Conservation (phyloP, 2,329 filamentous ascomycete species). For the Aspergillus pseudoglaucus region DNA sequence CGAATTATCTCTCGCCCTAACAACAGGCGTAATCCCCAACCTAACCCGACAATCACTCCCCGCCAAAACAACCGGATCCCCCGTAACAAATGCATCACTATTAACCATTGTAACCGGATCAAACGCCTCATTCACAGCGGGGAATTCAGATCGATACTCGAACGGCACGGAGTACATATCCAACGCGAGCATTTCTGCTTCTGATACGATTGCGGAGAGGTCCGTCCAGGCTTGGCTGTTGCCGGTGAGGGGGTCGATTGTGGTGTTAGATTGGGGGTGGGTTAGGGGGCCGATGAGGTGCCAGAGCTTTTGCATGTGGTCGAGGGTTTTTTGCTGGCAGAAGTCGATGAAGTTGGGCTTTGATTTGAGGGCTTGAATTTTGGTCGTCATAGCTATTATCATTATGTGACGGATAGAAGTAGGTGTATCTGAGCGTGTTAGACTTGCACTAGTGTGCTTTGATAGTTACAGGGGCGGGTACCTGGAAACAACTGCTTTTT, state of each 20-base stretch:
- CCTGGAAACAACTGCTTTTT: constrained; percentile 8
- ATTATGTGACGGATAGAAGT: constrained; percentile 13
- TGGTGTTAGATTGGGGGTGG: constrained; percentile 4
- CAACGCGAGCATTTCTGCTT: constrained; percentile 21
- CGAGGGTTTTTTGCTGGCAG: constrained; percentile 11
- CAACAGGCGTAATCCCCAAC: constrained; percentile 17
- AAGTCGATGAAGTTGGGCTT: constrained; percentile 20
- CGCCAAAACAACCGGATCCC: constrained; percentile 8
- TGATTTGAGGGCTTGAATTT: constrained; percentile 13
- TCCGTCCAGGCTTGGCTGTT: constrained; percentile 13
- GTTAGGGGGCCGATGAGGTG: constrained; percentile 17
- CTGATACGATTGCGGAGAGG: constrained; percentile 17
- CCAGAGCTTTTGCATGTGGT: constrained; percentile 16
- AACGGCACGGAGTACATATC: constrained; percentile 22
- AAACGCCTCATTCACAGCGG: constrained; percentile 16
- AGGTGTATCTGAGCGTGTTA: constrained; percentile 12
- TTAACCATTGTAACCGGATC: constrained; percentile 21
- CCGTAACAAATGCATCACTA: constrained; percentile 12
- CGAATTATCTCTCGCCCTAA: constrained; percentile 14
- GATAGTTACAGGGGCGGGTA: too few relatives aligned
- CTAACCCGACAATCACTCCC: constrained; percentile 11
- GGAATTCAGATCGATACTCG: constrained; percentile 21
- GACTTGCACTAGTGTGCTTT: not conserved
- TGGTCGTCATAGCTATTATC: constrained; percentile 12
- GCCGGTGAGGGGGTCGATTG: not conserved